A percentile compares a stretch with the other conserved stretches of the same genome.
Evolutionary conservation across 345 rosid species (phyloP).

Genomic region (Pseudoturritis turrita): DNA sequence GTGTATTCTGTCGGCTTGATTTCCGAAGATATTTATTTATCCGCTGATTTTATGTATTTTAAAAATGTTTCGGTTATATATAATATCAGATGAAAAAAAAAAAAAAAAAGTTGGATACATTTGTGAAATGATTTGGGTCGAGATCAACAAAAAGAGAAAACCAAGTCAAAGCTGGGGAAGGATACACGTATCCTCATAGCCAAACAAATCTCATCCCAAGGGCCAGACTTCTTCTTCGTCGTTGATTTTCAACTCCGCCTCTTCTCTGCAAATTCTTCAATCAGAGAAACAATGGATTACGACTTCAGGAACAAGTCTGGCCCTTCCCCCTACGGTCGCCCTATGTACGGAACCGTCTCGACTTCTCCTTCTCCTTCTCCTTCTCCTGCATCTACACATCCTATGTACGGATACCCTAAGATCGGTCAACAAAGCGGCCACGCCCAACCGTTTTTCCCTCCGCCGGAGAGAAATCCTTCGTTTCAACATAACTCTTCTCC

Average conservation of each 20-base stretch:
- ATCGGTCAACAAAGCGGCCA: slow-evolving; percentile 49
- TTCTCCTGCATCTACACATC: slow-evolving; percentile 30
- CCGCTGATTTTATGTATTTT: too few relatives aligned
- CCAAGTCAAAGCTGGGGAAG: background rate
- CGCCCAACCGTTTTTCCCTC: slow-evolving; percentile 34
- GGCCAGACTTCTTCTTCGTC: background rate
- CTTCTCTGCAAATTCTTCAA: background rate
- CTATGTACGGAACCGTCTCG: slow-evolving; percentile 39
- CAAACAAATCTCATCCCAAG: slow-evolving; percentile 21
- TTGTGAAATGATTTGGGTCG: too few relatives aligned
- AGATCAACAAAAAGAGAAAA: too few relatives aligned
- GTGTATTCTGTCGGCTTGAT: too few relatives aligned
- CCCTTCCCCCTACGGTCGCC: slow-evolving; percentile 34
- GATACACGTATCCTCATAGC: background rate
- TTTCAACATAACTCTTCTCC: slow-evolving; percentile 38
- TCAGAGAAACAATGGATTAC: slow-evolving; percentile 36
- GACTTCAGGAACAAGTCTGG: slow-evolving; percentile 49
- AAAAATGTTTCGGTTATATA: too few relatives aligned
- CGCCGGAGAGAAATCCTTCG: slow-evolving; percentile 43
- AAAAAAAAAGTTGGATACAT: too few relatives aligned
- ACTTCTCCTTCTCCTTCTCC: slow-evolving; percentile 36
- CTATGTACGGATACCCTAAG: slow-evolving; percentile 71
- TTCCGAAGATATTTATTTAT: too few relatives aligned
- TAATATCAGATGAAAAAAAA: too few relatives aligned
- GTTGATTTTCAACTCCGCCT: background rate